Percentiles rank a stretch among this genome's conserved stretches.
Evolutionary conservation across 2,329 filamentous ascomycete species (phyloP).

Genomic region (Phoma sp.): DNA sequence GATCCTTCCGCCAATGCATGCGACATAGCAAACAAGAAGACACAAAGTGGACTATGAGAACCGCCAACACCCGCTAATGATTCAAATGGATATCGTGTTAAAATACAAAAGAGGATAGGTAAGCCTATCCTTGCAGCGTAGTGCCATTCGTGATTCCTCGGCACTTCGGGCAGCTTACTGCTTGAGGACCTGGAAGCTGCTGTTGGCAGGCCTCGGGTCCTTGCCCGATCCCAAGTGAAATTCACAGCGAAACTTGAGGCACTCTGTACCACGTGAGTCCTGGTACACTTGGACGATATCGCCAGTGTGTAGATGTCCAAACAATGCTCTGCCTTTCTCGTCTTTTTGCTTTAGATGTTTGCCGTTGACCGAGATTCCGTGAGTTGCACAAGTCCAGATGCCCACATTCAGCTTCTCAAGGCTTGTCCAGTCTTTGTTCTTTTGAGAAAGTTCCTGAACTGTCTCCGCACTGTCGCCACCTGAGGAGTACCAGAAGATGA

Average conservation of each 20-base stretch:
- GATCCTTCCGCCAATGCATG: background rate
- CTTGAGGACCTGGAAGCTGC: conserved; percentile 31
- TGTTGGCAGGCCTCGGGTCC: conserved; percentile 33
- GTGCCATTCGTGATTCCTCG: background rate
- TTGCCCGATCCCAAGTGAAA: conserved; percentile 52
- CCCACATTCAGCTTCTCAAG: conserved; percentile 68
- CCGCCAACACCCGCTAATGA: conserved; percentile 14
- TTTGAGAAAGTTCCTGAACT: conserved; percentile 50
- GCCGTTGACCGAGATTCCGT: conserved; percentile 79
- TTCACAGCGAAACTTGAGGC: conserved; percentile 54
- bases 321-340: conserved; percentile 61
- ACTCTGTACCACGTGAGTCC: conserved; percentile 43
- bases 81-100: conserved; percentile 13
- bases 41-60: background rate
- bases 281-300: conserved; percentile 79
- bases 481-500: conserved; percentile 67
- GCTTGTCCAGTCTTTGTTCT: conserved; percentile 62
- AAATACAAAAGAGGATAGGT: background rate
- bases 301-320: conserved; percentile 75
- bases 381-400: conserved; percentile 79
- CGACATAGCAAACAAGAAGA: conserved; percentile 1
- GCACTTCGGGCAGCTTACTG: background rate
- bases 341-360: conserved; percentile 66
- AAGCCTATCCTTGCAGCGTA: background rate
- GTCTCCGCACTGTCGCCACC: conserved; percentile 74